Conservation (phyloP, 306 rosid species). For the Quercus wislizeni region DNA sequence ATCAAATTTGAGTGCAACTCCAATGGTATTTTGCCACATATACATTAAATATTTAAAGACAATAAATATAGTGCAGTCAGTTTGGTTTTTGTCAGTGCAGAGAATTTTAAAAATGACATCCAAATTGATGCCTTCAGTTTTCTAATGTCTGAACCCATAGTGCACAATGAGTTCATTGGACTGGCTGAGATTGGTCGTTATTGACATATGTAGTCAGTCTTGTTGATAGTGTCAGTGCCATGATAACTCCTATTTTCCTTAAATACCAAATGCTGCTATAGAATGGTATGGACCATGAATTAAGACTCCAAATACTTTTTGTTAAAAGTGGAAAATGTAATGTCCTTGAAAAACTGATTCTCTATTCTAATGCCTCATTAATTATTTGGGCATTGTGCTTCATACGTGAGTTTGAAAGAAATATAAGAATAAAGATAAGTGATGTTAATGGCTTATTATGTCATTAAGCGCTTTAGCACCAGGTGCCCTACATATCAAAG, state of each 20-base stretch:
- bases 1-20: too few relatives aligned
- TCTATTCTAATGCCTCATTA: not conserved
- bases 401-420: not conserved
- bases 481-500: not conserved
- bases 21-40: too few relatives aligned
- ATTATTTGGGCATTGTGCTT: not conserved
- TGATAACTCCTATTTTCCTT: not conserved
- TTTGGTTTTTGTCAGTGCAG: not conserved
- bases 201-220: not conserved
- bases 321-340: not conserved
- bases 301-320: not conserved
- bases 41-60: too few relatives aligned
- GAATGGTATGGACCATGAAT: not conserved
- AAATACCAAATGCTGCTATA: not conserved
- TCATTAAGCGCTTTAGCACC: not conserved
- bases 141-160: not conserved
- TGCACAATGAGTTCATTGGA: not conserved
- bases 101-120: not conserved
- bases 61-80: too few relatives aligned
- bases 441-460: not conserved
- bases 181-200: not conserved
- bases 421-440: not conserved
- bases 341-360: not conserved
- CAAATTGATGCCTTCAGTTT: not conserved
- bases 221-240: not conserved